A percentile compares a stretch with the other conserved stretches of the same genome.
These are phyloP conservation scores for Phytophthora tubulina DNA, from an alignment of 352 stramenopile genomes.

Conservation along the genomic window DNA sequence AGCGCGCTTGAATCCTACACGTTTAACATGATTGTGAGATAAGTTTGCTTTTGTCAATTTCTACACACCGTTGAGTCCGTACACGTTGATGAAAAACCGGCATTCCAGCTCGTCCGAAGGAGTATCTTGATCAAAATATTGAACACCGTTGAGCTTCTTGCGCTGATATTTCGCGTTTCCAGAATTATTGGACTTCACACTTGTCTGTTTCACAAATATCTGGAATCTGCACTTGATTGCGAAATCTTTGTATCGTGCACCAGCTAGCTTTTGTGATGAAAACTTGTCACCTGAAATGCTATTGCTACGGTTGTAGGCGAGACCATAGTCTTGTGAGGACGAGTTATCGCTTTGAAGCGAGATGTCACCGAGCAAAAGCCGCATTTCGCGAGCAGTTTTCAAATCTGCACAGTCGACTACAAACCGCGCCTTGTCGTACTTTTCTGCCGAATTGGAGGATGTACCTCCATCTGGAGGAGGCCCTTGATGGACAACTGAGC, in stretches of 20 bases:
- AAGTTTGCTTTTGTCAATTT: slow-evolving; percentile 19
- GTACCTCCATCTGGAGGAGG: too few species aligned
- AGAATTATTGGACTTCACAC: slow-evolving; percentile 12
- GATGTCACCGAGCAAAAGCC: too few species aligned
- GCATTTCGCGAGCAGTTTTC: too few species aligned
- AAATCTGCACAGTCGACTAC: too few species aligned
- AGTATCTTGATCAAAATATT: slow-evolving; percentile 3
- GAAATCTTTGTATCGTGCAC: background rate
- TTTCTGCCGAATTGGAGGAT: too few species aligned
- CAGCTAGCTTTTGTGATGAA: background rate
- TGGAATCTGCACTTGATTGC: slow-evolving; percentile 3
- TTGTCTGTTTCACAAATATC: slow-evolving; percentile 6
- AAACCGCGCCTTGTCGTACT: too few species aligned
- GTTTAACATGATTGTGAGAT: slow-evolving; percentile 4
- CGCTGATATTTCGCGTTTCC: slow-evolving; percentile 16
- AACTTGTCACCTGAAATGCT: too few species aligned
- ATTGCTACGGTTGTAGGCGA: too few species aligned
- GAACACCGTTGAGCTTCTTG: slow-evolving; percentile 11
- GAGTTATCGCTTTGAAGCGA: too few species aligned
- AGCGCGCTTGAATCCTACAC: background rate
- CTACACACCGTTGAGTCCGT: background rate
- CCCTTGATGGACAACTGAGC: too few species aligned
- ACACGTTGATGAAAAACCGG: slow-evolving; percentile 24
- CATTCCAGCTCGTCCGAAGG: background rate
- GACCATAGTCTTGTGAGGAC: too few species aligned